phyloP scores from a whole-genome alignment of 305 asterid genomes.

The Caryopteris hybrid region DNA sequence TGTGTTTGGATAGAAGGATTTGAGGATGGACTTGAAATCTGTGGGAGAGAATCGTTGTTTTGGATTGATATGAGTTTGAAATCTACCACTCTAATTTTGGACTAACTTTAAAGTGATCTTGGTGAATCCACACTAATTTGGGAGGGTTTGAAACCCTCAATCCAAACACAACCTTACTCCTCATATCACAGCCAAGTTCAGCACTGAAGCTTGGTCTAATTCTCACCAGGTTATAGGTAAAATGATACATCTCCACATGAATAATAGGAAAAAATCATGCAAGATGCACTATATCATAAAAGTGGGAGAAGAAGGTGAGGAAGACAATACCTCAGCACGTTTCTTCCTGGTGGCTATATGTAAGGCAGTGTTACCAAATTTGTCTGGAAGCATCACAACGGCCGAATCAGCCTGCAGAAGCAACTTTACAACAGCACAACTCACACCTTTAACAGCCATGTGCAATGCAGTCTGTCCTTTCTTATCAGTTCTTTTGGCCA shows the following conservation, averaged over 20 bases:
- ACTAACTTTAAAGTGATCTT: too few species aligned
- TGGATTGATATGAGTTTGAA: too few species aligned
- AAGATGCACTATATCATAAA: background rate
- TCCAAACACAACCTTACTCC: background rate
- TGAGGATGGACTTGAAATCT: too few species aligned
- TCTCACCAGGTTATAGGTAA: background rate
- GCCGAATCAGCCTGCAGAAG: constrained; percentile 68
- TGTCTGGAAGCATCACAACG: constrained; percentile 74
- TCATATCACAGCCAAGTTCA: background rate
- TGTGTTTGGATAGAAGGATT: too few species aligned
- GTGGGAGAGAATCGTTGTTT: too few species aligned
- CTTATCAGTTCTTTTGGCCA: constrained; percentile 67
- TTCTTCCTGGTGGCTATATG: constrained; percentile 77
- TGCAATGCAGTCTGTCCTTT: constrained; percentile 78
- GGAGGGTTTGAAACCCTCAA: too few species aligned
- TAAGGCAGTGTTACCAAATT: constrained; percentile 58
- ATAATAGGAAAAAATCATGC: background rate
- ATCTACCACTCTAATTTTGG: too few species aligned
- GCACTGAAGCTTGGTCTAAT: background rate
- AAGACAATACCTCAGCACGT: constrained; percentile 49
- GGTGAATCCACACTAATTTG: too few species aligned
- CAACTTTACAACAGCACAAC: constrained; percentile 43
- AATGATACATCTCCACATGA: background rate
- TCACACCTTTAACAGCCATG: constrained; percentile 81
- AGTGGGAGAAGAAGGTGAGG: background rate